Percentiles rank a stretch among this genome's conserved stretches.
Conservation (phyloP, 805 yeast genomes). For the Ogataea henricii region DNA sequence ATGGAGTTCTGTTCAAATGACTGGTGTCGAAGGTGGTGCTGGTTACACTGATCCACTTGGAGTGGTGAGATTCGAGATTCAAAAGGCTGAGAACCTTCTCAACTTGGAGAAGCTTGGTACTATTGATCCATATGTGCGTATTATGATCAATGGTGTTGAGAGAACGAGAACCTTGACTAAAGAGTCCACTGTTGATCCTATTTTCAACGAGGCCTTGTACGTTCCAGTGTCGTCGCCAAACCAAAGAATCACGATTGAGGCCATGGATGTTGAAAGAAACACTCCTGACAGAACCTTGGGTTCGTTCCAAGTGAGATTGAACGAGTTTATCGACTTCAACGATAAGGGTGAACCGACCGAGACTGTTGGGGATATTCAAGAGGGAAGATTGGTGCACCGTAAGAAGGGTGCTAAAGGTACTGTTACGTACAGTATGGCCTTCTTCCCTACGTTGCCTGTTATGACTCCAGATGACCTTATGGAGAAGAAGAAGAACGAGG, state of each 20-base stretch:
- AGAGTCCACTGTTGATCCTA: constrained; percentile 72
- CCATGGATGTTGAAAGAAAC: constrained; percentile 82
- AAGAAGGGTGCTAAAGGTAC: constrained; percentile 85
- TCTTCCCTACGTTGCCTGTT: constrained; percentile 84
- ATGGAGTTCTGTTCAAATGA: constrained; percentile 86
- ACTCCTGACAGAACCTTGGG: constrained; percentile 90
- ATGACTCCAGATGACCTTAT: constrained; percentile 70
- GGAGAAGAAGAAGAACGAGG: constrained; percentile 40
- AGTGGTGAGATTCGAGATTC: constrained; percentile 72
- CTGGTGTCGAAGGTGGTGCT: constrained; percentile 65
- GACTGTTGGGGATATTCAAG: constrained; percentile 56
- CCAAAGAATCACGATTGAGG: constrained; percentile 82
- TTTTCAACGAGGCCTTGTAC: constrained; percentile 81
- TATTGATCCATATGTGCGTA: constrained; percentile 87
- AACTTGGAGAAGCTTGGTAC: constrained; percentile 89
- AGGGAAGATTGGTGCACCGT: constrained; percentile 60
- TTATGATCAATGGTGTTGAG: constrained; percentile 73
- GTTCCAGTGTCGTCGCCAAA: constrained; percentile 80
- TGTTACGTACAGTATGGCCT: constrained; percentile 70
- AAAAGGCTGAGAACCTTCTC: constrained; percentile 70
- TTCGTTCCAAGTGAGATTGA: constrained; percentile 66
- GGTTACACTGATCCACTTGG: constrained; percentile 97
- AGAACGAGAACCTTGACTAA: constrained; percentile 74
- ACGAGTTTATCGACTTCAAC: constrained; percentile 65
- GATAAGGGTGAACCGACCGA: constrained; percentile 65